Evolutionary conservation across 1,284 basidiomycete genomes (phyloP).

Genomic region (Ceraceosorus guamensis): DNA sequence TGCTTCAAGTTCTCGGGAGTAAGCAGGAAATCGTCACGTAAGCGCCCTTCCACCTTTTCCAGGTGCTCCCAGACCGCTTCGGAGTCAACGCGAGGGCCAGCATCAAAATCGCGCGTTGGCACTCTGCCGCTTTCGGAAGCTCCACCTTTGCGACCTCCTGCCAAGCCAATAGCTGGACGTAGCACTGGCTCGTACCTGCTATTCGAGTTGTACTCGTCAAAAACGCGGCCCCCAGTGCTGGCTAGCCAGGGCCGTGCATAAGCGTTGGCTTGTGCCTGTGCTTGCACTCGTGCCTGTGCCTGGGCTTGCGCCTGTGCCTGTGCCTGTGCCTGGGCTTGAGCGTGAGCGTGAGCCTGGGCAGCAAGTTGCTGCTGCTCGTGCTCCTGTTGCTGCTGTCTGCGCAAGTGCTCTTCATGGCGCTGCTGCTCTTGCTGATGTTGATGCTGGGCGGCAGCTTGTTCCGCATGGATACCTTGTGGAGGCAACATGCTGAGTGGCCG

Average conservation of each 20-base stretch:
- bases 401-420: slow-evolving; percentile 3
- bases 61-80: slow-evolving; percentile 45
- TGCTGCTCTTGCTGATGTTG: slow-evolving; percentile 3
- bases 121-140: background rate
- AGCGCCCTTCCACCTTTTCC: slow-evolving; percentile 19
- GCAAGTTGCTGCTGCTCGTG: slow-evolving; percentile 1
- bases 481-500: too few species aligned
- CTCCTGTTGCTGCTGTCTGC: slow-evolving; percentile 1
- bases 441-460: background rate
- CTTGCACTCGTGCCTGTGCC: slow-evolving; percentile 12
- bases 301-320: slow-evolving; percentile 17
- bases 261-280: slow-evolving; percentile 1
- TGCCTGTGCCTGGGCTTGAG: slow-evolving; percentile 16
- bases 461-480: too few species aligned
- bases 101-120: slow-evolving; percentile 18
- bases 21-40: background rate
- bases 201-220: background rate
- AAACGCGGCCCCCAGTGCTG: slow-evolving; percentile 6
- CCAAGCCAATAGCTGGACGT: background rate
- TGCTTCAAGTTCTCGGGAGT: background rate
- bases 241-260: slow-evolving; percentile 12
- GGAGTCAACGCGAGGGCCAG: slow-evolving; percentile 41
- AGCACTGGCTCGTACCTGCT: background rate
- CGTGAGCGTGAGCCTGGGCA: slow-evolving; percentile 2
- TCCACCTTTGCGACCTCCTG: too few species aligned